Evolutionary conservation across 306 rosid species (phyloP), one percentile per base, ranked within the genome.

Genomic region (Lablab purpureus): DNA sequence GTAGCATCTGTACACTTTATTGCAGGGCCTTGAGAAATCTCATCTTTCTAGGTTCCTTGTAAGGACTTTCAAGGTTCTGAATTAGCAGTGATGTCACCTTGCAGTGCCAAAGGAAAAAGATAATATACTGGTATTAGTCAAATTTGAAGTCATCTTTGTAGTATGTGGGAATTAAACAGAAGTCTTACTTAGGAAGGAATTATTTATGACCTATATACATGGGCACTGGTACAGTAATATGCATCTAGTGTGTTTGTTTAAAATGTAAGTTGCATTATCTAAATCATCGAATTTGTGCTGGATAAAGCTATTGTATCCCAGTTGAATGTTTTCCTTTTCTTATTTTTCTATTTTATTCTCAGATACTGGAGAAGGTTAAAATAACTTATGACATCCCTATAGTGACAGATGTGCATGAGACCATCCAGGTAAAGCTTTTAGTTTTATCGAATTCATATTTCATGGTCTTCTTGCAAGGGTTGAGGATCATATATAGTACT

Each of bases 281-380:
- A 80, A 47, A 73, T 52, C 19, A 18, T 43, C 13, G 19, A 54
- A 36, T 54, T 62, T 60, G 74, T 40, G 46, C 46, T 47, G 50
- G 64, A 54, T 58, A 19, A 65, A 79, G 40, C 80, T 40, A 40
- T 66, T 65, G 62, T 78, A 32, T 68, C 67, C 54, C 40, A 7
- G 50, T 55, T 72, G 68, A 56, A 68, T 41, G 49, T 66, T 71
- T 45, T 71, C 54, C 81, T 47, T 54, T 63, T 52, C 67, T 67
- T 62, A 41, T 63, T 73, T 63, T 71, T 6, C 32, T 67, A 36
- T 52, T 82, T 34, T 80, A 11, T 25, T 76, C 66, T 76, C 91
- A 95, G 98, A 91, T 93, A 80, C 98, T 95, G 25, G 99, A 93
- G 87, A 95, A 95, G 91, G 94, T 84, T 84, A 93, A 95, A 89